phyloP scores from a whole-genome alignment of 306 rosid genomes.

The Cicer arietinum region DNA sequence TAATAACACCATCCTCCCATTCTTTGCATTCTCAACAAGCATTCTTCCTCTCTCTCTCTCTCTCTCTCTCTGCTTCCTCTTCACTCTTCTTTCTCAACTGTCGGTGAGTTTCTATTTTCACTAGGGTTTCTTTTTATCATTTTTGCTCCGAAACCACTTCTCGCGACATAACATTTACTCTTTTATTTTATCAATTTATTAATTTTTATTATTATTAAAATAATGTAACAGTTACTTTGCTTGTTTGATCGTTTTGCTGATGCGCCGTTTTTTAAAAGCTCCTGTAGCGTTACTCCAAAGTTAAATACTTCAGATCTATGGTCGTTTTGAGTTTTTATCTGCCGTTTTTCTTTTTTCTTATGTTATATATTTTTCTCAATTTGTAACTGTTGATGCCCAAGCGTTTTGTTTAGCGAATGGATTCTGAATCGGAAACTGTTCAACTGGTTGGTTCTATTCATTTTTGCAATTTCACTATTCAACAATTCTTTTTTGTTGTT shows the following conservation, averaged over 20 bases:
- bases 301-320: conserved; percentile 51
- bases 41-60: background rate
- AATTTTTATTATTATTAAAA: background rate
- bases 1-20: conserved; percentile 7
- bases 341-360: background rate
- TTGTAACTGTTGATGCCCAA: conserved; percentile 1
- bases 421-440: conserved; percentile 31
- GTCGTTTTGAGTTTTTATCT: conserved; percentile 33
- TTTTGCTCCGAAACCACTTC: background rate
- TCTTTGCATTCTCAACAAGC: conserved; percentile 46
- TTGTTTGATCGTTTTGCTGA: background rate
- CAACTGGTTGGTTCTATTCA: background rate
- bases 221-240: background rate
- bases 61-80: conserved; percentile 44
- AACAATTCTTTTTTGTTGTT: background rate
- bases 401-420: conserved; percentile 17
- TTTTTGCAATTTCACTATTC: background rate
- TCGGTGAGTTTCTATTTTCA: conserved; percentile 51
- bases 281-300: conserved; percentile 20
- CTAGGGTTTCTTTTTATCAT: background rate
- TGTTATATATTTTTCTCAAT: background rate
- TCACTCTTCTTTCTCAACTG: background rate
- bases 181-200: background rate
- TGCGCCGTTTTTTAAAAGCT: background rate
- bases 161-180: background rate